Evolutionary conservation across 345 rosid species (phyloP).

Genomic region (Acer negundo): DNA sequence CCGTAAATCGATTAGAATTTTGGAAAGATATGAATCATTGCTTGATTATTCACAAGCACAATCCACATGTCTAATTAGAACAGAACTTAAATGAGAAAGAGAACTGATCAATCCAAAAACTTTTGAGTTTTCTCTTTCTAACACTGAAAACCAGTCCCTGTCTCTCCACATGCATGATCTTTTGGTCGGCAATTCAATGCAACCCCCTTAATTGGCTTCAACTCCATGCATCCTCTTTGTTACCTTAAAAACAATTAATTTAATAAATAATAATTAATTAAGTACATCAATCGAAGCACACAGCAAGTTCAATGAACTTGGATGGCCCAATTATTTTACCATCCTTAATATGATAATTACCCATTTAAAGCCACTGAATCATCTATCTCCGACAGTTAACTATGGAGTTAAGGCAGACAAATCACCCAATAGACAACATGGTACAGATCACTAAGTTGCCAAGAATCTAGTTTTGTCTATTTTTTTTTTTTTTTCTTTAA

Average conservation of each 20-base stretch:
- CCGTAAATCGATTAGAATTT: too few species aligned
- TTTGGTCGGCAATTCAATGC: conserved; percentile 35
- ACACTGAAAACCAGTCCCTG: not conserved
- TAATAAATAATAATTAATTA: not conserved
- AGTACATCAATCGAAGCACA: conserved; percentile 28
- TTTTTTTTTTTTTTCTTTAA: conserved; percentile 13
- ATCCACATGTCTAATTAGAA: not conserved
- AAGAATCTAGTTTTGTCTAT: conserved; percentile 28
- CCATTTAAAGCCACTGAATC: not conserved
- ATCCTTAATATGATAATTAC: not conserved
- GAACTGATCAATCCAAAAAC: too few species aligned
- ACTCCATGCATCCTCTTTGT: not conserved
- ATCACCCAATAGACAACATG: conserved; percentile 11
- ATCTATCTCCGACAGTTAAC: conserved; percentile 14
- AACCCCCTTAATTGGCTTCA: conserved; percentile 9
- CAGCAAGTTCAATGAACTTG: conserved; percentile 35
- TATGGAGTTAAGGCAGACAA: conserved; percentile 12
- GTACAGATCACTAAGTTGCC: conserved; percentile 25
- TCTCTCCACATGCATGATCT: conserved; percentile 25
- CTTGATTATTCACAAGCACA: not conserved
- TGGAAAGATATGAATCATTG: too few species aligned
- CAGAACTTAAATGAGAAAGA: not conserved
- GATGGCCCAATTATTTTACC: not conserved
- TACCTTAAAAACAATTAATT: not conserved
- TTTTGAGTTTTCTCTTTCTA: too few species aligned